These are phyloP conservation scores for Suhomyces wounanorum DNA, from an alignment of 1,139 yeast genomes.

Conservation along the genomic window DNA sequence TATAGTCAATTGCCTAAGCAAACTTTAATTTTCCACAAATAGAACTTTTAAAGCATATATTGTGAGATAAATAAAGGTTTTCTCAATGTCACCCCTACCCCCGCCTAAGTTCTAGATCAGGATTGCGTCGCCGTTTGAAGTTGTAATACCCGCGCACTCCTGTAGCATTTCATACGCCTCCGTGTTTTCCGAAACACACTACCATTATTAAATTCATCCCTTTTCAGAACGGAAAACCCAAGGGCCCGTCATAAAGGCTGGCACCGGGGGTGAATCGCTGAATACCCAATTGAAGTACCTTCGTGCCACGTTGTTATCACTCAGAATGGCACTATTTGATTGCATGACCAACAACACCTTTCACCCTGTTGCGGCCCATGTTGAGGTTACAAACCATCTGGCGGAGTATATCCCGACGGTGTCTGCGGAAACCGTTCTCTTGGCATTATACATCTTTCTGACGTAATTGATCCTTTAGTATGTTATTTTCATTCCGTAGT, in stretches of 20 bases:
- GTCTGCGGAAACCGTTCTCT: conserved; percentile 2
- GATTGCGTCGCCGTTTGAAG: conserved; percentile 1
- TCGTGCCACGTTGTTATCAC: not conserved
- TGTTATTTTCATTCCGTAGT: conserved; percentile 41
- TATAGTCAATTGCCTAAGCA: not conserved
- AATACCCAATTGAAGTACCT: not conserved
- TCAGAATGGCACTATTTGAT: not conserved
- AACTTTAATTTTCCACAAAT: not conserved
- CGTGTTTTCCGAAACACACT: conserved; percentile 2
- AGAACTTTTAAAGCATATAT: not conserved
- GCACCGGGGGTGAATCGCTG: not conserved
- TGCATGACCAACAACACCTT: not conserved
- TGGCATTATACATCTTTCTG: conserved; percentile 3
- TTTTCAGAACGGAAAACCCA: not conserved
- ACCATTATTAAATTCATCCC: not conserved
- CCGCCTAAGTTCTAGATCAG: conserved; percentile 10
- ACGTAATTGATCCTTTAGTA: conserved; percentile 10
- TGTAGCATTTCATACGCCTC: not conserved
- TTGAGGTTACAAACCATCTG: conserved; percentile 1
- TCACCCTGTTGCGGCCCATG: not conserved
- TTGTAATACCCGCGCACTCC: conserved; percentile 1
- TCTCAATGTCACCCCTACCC: conserved; percentile 3
- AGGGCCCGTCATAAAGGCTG: not conserved
- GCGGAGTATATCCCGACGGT: not conserved
- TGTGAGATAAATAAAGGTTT: conserved; percentile 1